A percentile compares a stretch with the other conserved stretches of the same genome.
phyloP scores from a whole-genome alignment of 495 filamentous ascomycete species.

The Aspergillus homomorphus region DNA sequence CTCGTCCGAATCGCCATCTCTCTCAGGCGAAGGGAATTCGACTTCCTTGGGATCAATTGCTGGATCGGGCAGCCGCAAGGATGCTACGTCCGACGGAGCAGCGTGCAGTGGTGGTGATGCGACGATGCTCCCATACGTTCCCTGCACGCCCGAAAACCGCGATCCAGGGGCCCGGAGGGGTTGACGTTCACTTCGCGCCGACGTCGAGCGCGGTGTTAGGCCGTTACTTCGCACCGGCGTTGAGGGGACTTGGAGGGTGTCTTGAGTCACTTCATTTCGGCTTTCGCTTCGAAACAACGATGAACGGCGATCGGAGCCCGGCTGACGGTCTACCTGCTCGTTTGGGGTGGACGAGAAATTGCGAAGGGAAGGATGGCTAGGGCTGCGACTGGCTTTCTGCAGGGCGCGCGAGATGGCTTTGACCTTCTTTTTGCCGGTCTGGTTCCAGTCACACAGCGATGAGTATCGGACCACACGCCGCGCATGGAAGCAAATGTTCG shows the following conservation, averaged over 20 bases:
- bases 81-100: constrained; percentile 40
- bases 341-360: constrained; percentile 13
- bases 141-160: constrained; percentile 35
- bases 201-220: constrained; percentile 25
- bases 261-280: constrained; percentile 19
- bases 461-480: neutral
- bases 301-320: constrained; percentile 11
- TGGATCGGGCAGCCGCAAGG: constrained; percentile 69
- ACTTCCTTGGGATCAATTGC: constrained; percentile 54
- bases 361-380: constrained; percentile 37
- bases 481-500: neutral
- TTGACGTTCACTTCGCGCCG: constrained; percentile 33
- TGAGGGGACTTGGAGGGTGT: constrained; percentile 13
- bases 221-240: constrained; percentile 13
- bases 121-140: constrained; percentile 74
- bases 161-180: constrained; percentile 39
- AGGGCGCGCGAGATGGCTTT: constrained; percentile 74
- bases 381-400: constrained; percentile 56
- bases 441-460: constrained; percentile 1
- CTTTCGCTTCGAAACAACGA: constrained; percentile 22
- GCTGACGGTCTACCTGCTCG: constrained; percentile 12
- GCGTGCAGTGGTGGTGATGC: constrained; percentile 53
- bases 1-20: constrained; percentile 13
- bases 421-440: constrained; percentile 84
- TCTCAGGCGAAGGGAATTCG: constrained; percentile 23